A percentile compares a stretch with the other conserved stretches of the same genome.
Conservation (phyloP, 371 early-diverging fungal genomes). For the Mucor circinelloides region DNA sequence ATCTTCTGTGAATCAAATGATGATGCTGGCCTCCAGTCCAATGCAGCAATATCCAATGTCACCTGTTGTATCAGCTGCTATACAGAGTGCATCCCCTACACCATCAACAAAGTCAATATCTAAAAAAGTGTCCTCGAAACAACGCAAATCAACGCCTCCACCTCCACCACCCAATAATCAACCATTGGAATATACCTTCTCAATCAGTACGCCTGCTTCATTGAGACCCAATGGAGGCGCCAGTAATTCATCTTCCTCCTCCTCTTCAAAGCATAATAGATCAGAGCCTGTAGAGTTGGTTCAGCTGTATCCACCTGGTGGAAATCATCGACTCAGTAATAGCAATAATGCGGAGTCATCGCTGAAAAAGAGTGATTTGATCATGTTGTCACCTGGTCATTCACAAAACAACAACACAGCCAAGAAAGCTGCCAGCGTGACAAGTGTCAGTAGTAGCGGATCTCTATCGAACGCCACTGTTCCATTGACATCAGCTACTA, state of each 20-base stretch:
- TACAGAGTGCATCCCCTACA: background rate
- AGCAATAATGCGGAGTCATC: background rate
- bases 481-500: background rate
- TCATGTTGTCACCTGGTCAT: background rate
- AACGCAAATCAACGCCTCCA: background rate
- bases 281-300: slow-evolving; percentile 24
- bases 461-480: background rate
- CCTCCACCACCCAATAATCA: slow-evolving; percentile 8
- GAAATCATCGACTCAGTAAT: background rate
- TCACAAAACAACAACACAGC: background rate
- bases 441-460: slow-evolving; percentile 6
- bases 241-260: background rate
- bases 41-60: slow-evolving; percentile 15
- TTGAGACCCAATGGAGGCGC: slow-evolving; percentile 17
- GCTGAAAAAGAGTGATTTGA: background rate
- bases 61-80: slow-evolving; percentile 7
- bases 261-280: slow-evolving; percentile 4
- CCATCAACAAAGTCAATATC: background rate
- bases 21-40: slow-evolving; percentile 5
- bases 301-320: slow-evolving; percentile 22
- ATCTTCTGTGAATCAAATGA: slow-evolving; percentile 2
- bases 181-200: slow-evolving; percentile 41
- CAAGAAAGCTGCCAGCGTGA: slow-evolving; percentile 2
- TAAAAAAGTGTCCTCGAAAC: slow-evolving; percentile 2
- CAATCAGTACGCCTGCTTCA: slow-evolving; percentile 44